Conservation (phyloP, 768 basidiomycete species). For the Lactifluus pinguis region DNA sequence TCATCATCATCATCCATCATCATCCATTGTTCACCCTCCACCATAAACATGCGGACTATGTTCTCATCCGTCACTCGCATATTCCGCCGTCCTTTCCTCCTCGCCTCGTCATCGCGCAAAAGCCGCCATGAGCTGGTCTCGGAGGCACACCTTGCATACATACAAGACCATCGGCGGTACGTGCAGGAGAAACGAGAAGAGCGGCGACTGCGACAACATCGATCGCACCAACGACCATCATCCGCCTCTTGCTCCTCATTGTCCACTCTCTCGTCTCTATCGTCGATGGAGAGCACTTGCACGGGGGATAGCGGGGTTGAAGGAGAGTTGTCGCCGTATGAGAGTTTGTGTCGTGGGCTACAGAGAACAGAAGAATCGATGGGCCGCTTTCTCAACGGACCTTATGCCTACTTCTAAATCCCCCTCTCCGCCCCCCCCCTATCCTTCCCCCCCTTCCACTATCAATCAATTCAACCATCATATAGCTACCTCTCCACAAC, state of each 20-base stretch:
- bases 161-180: neutral
- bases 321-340: neutral
- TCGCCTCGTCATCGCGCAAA: neutral
- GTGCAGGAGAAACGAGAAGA: neutral
- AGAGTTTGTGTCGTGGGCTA: constrained; percentile 6
- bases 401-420: neutral
- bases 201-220: too few species aligned
- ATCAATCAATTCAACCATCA: too few species aligned
- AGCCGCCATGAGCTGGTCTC: constrained; percentile 14
- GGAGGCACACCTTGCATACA: constrained; percentile 7
- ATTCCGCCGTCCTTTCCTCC: constrained; percentile 8
- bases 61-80: constrained; percentile 10
- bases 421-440: neutral
- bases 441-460: too few species aligned
- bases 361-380: constrained; percentile 4
- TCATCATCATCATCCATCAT: neutral
- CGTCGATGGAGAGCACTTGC: neutral
- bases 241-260: neutral
- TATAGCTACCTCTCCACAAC: neutral
- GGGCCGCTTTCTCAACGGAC: neutral
- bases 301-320: neutral
- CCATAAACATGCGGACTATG: neutral
- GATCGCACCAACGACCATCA: too few species aligned
- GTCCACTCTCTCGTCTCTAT: neutral
- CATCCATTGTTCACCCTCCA: neutral